Percentiles rank a stretch among this genome's conserved stretches.
Evolutionary conservation across 148 eudicot genomes (phyloP).

Genomic region (Cornus controversa): DNA sequence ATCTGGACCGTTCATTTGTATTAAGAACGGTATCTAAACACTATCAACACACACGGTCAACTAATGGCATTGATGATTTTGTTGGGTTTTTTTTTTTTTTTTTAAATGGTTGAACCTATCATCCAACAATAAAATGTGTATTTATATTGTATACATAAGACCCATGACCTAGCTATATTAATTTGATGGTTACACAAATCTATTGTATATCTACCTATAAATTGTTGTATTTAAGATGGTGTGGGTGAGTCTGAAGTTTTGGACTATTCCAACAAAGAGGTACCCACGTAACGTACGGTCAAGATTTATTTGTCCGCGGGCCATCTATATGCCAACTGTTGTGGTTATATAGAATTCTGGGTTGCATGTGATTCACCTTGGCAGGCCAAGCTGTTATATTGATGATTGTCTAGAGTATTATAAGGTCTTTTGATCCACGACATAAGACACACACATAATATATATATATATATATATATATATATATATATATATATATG

Average conservation of each 20-base stretch:
- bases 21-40: not conserved
- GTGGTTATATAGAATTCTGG: slow-evolving; percentile 36
- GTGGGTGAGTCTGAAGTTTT: no score
- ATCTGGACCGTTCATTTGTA: no score
- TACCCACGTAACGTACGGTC: slow-evolving; percentile 40
- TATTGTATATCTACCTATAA: no score
- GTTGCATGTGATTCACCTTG: slow-evolving; percentile 64
- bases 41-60: slow-evolving; percentile 1
- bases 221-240: not conserved
- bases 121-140: not conserved
- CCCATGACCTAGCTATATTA: no score
- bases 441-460: not conserved
- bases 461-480: no score
- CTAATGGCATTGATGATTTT: not conserved
- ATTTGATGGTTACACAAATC: no score
- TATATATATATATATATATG: not conserved
- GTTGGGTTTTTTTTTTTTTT: no score
- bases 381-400: slow-evolving; percentile 34
- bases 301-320: slow-evolving; percentile 48
- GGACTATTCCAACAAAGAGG: slow-evolving; percentile 4
- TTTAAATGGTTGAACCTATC: no score
- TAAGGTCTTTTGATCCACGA: slow-evolving; percentile 22
- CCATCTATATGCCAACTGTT: slow-evolving; percentile 33
- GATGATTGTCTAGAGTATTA: slow-evolving; percentile 16
- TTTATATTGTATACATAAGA: not conserved